Percentiles rank a stretch among this genome's conserved stretches.
These are phyloP conservation scores for Teunomyces cretensis DNA, from an alignment of 805 yeast species.

Conservation along the genomic window DNA sequence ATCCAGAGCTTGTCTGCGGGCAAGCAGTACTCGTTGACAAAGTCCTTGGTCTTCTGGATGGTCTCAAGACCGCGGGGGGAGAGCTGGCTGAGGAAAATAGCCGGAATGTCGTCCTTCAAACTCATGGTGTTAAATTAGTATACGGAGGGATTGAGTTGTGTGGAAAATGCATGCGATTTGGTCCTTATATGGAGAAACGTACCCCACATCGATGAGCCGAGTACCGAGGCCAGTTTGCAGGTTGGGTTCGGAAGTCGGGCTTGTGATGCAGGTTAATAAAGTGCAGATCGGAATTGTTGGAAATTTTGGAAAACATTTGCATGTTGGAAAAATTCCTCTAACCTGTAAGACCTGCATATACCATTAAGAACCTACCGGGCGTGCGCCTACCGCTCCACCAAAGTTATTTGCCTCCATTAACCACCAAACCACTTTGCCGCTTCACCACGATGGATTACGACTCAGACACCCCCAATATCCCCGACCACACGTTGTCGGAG, in stretches of 20 bases:
- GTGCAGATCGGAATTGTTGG: no score
- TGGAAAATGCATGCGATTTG: background rate
- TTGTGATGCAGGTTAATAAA: no score
- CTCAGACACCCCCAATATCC: conserved; percentile 60
- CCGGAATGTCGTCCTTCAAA: conserved; percentile 38
- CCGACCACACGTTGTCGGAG: conserved; percentile 82
- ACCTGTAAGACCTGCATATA: no score
- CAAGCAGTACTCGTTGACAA: conserved; percentile 55
- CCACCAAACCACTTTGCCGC: background rate
- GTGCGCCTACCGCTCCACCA: background rate
- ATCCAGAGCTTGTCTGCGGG: conserved; percentile 54
- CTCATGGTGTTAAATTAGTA: conserved; percentile 10
- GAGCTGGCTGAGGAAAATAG: conserved; percentile 35
- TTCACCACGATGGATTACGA: conserved; percentile 25
- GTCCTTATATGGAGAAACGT: background rate
- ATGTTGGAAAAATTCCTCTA: no score
- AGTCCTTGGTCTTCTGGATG: conserved; percentile 42
- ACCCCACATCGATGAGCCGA: background rate
- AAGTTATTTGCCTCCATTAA: no score
- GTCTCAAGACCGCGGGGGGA: conserved; percentile 38
- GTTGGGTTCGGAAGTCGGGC: no score
- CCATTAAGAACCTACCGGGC: no score
- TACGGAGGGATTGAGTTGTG: no score
- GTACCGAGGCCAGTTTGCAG: background rate
- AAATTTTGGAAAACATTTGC: no score